A percentile compares a stretch with the other conserved stretches of the same genome.
Evolutionary conservation across 78 protist species (phyloP).

Genomic region (Dictyostelium discoideum): DNA sequence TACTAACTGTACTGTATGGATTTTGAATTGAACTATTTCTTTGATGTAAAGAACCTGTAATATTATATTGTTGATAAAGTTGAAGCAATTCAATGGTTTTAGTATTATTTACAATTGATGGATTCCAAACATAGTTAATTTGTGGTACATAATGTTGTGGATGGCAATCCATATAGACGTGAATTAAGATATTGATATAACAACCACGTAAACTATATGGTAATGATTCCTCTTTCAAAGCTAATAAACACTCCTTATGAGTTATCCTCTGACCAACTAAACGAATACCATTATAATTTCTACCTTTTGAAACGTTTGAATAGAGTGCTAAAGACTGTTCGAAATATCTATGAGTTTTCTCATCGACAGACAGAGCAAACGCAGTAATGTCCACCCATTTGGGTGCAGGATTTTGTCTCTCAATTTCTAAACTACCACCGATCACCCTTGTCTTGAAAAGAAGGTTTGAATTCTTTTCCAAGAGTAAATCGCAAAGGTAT

Average conservation of each 20-base stretch:
- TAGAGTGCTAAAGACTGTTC: constrained; percentile 57
- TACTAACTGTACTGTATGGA: background rate
- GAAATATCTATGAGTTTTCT: constrained; percentile 47
- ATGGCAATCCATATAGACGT: constrained; percentile 61
- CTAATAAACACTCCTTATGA: constrained; percentile 49
- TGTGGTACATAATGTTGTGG: constrained; percentile 58
- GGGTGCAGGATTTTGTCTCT: background rate
- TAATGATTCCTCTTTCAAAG: constrained; percentile 47
- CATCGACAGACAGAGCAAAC: constrained; percentile 22
- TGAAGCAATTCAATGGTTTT: background rate
- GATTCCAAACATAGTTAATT: constrained; percentile 62
- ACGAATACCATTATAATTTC: constrained; percentile 73
- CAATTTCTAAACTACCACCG: constrained; percentile 19
- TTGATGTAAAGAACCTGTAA: background rate
- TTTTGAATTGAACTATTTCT: background rate
- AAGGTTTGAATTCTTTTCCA: constrained; percentile 34
- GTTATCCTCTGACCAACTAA: constrained; percentile 13
- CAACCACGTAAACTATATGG: constrained; percentile 44
- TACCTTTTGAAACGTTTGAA: constrained; percentile 46
- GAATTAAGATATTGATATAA: constrained; percentile 48
- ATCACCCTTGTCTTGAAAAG: constrained; percentile 4
- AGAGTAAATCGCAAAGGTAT: constrained; percentile 31
- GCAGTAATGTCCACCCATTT: constrained; percentile 35
- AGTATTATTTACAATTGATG: background rate
- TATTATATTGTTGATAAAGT: constrained; percentile 1